A percentile compares a stretch with the other conserved stretches of the same genome.
Conservation (phyloP, 352 stramenopile genomes). For the Phytophthora sp. region DNA sequence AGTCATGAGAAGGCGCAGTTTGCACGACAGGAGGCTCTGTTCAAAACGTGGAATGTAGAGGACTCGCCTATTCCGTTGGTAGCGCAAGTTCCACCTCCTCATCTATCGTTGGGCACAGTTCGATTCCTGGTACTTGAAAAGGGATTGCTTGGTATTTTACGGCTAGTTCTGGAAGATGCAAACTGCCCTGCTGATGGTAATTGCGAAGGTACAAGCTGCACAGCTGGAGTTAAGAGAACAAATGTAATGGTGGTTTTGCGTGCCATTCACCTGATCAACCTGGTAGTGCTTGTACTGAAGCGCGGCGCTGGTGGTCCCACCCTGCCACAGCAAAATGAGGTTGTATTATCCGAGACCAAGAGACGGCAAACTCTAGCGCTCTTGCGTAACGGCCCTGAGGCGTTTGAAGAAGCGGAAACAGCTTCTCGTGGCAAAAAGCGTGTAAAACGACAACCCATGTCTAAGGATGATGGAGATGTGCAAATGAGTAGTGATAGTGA, state of each 20-base stretch:
- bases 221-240: slow-evolving; percentile 45
- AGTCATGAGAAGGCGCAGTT: slow-evolving; percentile 84
- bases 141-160: slow-evolving; percentile 65
- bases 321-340: slow-evolving; percentile 28
- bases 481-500: slow-evolving; percentile 82
- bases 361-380: slow-evolving; percentile 51
- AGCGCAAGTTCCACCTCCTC: slow-evolving; percentile 53
- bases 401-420: slow-evolving; percentile 65
- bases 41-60: slow-evolving; percentile 81
- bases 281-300: slow-evolving; percentile 70
- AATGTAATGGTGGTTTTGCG: slow-evolving; percentile 74
- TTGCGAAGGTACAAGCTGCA: slow-evolving; percentile 22
- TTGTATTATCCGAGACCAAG: slow-evolving; percentile 50
- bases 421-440: slow-evolving; percentile 66
- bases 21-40: slow-evolving; percentile 79
- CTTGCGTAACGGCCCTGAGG: slow-evolving; percentile 62
- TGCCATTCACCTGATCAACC: slow-evolving; percentile 72
- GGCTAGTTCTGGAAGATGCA: slow-evolving; percentile 71
- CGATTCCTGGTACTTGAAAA: slow-evolving; percentile 71
- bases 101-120: slow-evolving; percentile 58
- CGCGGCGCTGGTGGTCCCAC: slow-evolving; percentile 20
- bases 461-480: slow-evolving; percentile 59
- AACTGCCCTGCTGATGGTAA: slow-evolving; percentile 17
- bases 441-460: slow-evolving; percentile 58
- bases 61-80: slow-evolving; percentile 75